Percentiles rank a stretch among this genome's conserved stretches.
phyloP scores from a whole-genome alignment of 2,329 filamentous ascomycete genomes.

The Aspergillus flavus region DNA sequence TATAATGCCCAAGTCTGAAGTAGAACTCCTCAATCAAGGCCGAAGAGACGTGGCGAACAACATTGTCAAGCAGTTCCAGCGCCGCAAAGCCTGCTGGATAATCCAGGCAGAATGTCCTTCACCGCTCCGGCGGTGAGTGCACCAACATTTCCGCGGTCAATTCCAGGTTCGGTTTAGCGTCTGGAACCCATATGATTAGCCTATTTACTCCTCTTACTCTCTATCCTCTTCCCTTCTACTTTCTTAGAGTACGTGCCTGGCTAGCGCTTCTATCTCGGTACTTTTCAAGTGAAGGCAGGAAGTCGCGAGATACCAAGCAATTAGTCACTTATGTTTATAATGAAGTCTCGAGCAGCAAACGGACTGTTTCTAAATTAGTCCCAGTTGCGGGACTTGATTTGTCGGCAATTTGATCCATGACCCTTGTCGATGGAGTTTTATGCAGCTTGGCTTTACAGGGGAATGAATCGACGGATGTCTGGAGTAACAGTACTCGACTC shows the following conservation, averaged over 20 bases:
- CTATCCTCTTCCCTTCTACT: neutral
- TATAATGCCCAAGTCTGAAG: slow-evolving; percentile 13
- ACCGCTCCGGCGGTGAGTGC: neutral
- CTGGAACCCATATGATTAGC: neutral
- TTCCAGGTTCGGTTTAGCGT: neutral
- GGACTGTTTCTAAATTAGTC: neutral
- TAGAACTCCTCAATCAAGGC: neutral
- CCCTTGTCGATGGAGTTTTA: neutral
- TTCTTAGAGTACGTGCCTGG: neutral
- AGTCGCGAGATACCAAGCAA: neutral
- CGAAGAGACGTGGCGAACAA: neutral
- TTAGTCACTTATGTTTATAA: neutral
- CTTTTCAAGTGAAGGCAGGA: neutral
- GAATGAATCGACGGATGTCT: neutral
- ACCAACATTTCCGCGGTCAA: neutral
- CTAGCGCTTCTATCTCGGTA: neutral
- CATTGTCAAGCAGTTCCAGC: neutral
- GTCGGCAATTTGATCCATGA: neutral
- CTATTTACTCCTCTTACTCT: neutral
- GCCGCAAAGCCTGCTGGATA: slow-evolving; percentile 12
- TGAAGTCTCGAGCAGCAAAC: neutral
- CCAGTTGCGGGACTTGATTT: neutral
- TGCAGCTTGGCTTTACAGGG: neutral
- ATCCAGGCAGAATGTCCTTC: slow-evolving; percentile 6
- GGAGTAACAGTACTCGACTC: too few relatives aligned